phyloP scores from a whole-genome alignment of 768 basidiomycete genomes.

The Leccinum fibrillosum region DNA sequence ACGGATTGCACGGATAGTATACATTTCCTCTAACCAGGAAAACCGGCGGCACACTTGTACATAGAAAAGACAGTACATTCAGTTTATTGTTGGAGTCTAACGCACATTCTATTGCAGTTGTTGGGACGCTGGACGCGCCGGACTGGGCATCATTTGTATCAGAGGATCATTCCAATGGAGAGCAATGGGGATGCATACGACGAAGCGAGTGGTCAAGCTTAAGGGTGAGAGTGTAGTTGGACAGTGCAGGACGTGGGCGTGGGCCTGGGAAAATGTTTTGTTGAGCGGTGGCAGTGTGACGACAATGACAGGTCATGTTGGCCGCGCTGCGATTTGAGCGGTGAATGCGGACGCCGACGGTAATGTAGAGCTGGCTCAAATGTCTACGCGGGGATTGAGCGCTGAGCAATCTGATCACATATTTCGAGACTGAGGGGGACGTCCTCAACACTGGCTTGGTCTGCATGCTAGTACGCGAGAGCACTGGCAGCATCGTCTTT shows the following conservation, averaged over 20 bases:
- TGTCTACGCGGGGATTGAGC: no score
- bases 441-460: no score
- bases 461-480: no score
- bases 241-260: slow-evolving; percentile 39
- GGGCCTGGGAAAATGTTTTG: slow-evolving; percentile 34
- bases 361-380: slow-evolving; percentile 17
- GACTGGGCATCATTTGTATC: slow-evolving; percentile 77
- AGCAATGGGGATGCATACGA: slow-evolving; percentile 72
- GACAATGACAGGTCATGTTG: slow-evolving; percentile 49
- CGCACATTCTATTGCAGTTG: slow-evolving; percentile 37
- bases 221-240: slow-evolving; percentile 38
- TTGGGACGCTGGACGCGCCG: slow-evolving; percentile 66
- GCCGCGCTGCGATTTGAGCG: slow-evolving; percentile 65
- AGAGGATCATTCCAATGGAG: slow-evolving; percentile 61
- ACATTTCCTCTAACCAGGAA: slow-evolving; percentile 59
- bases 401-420: no score
- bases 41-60: slow-evolving; percentile 63
- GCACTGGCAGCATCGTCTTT: no score
- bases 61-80: slow-evolving; percentile 67
- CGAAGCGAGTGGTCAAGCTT: slow-evolving; percentile 41
- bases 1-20: slow-evolving; percentile 47
- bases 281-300: slow-evolving; percentile 31
- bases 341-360: slow-evolving; percentile 48
- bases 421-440: no score
- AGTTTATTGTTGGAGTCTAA: not conserved